Evolutionary conservation across 2,329 filamentous ascomycete genomes (phyloP), one percentile per base, ranked within the genome.

Genomic region (Neospermospora avenae): DNA sequence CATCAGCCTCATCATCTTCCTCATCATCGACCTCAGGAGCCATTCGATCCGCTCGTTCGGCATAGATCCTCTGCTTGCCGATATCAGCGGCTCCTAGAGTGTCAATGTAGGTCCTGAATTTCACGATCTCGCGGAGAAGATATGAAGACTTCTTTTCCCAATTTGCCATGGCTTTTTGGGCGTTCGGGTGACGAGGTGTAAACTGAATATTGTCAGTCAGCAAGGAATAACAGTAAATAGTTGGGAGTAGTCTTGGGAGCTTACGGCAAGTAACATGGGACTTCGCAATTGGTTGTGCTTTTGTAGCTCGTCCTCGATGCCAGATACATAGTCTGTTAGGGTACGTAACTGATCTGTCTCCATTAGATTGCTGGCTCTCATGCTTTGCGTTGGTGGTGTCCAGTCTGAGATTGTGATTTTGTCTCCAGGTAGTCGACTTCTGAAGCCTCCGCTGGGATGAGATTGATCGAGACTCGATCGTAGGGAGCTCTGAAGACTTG

Each of bases 91-190:
- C 83, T 60, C 86, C 81, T 54, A 99, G 77, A 35, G 86, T 87
- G 73, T 98, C 95, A 67, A 97, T 93, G 71, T 98, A 99, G 0
- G 93, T 98, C 62, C 89, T 82, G 77, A 96, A 98, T 75, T 98
- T 98, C 74, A 98, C 92, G 73, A 96, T 97, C 77, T 99, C 95
- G 37, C 90, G 82, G 13, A 98, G 81, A 42, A 99, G 78, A 72
- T 98, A 96, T 31, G 90, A 88, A 58, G 91, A 96, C 78, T 98
- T 98, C 71, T 89, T 87, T 78, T 99, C 93, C 93, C 95, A 99
- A 75, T 99, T 99, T 20, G 87, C 82, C 89, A 98, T 93, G 16
- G 93, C 91, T 75, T 89, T 93, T 63, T 79, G 80, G 16, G 87
- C 84, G 70, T 98, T 98, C 39, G 85, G 82, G 63, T 93, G 89